Conservation (phyloP, 1,284 basidiomycete genomes). For the Laetiporus sulphureus region DNA sequence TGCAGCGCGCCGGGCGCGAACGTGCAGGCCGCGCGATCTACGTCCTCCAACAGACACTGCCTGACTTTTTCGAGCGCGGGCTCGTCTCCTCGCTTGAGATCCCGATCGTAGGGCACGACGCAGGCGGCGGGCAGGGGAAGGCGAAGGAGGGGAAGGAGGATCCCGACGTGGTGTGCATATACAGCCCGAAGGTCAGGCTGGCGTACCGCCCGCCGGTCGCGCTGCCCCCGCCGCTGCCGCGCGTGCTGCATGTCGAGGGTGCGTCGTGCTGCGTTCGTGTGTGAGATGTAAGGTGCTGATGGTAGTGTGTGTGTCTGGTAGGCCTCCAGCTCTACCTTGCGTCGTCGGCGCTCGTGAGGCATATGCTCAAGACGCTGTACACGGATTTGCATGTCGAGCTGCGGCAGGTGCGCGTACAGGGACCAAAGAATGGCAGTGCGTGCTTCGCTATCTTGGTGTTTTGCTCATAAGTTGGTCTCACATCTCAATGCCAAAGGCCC, state of each 20-base stretch:
- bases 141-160: constrained; percentile 5
- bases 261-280: constrained; percentile 9
- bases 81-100: constrained; percentile 52
- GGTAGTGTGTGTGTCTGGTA: neutral
- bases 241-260: constrained; percentile 66
- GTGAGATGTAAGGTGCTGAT: no score
- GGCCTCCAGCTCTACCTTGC: constrained; percentile 56
- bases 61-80: constrained; percentile 64
- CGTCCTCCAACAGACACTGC: constrained; percentile 60
- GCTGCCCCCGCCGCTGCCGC: constrained; percentile 63
- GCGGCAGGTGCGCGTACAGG: constrained; percentile 29
- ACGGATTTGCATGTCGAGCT: constrained; percentile 54
- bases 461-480: no score
- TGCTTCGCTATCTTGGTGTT: constrained; percentile 8
- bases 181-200: constrained; percentile 26
- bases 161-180: constrained; percentile 19
- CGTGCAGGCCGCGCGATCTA: constrained; percentile 62
- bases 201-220: constrained; percentile 58
- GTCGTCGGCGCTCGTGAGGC: constrained; percentile 61
- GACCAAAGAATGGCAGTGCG: no score
- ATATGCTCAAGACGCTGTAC: constrained; percentile 69
- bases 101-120: constrained; percentile 8
- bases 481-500: no score
- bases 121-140: neutral
- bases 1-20: constrained; percentile 4